These are phyloP conservation scores for Epicoccum nigrum DNA, from an alignment of 2,329 filamentous ascomycete genomes.

Conservation along the genomic window DNA sequence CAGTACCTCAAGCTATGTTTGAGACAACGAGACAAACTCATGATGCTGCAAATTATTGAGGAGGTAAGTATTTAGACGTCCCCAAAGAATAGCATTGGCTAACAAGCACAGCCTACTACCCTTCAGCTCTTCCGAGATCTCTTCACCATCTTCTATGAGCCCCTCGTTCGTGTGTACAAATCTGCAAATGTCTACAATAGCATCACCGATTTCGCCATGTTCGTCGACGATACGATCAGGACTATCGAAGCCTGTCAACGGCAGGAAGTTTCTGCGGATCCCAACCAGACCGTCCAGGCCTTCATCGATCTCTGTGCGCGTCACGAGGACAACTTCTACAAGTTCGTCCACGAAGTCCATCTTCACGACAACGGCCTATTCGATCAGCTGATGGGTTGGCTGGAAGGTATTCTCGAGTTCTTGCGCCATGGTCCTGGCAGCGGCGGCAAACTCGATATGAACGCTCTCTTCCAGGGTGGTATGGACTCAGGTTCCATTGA, in stretches of 20 bases:
- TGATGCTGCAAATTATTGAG: conserved; percentile 96
- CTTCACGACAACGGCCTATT: conserved; percentile 96
- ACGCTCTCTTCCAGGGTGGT: conserved; percentile 85
- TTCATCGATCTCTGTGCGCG: conserved; percentile 96
- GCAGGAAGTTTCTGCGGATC: conserved; percentile 88
- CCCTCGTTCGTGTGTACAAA: conserved; percentile 95
- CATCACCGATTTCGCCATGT: conserved; percentile 93
- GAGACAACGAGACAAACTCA: conserved; percentile 89
- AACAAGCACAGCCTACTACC: conserved; percentile 71
- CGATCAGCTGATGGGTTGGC: conserved; percentile 94
- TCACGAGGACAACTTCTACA: conserved; percentile 97
- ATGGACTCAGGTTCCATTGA: conserved; percentile 71
- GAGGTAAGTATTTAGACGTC: conserved; percentile 57
- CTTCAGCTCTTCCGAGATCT: conserved; percentile 94
- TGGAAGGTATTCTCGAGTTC: conserved; percentile 94
- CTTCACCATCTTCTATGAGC: conserved; percentile 99
- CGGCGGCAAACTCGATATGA: conserved; percentile 90
- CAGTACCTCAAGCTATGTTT: conserved; percentile 92
- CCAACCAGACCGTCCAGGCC: conserved; percentile 96
- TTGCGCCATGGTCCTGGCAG: conserved; percentile 78
- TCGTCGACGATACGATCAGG: conserved; percentile 89
- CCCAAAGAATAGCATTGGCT: conserved; percentile 12
- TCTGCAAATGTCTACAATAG: conserved; percentile 97
- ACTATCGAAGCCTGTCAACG: conserved; percentile 72
- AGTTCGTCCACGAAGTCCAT: conserved; percentile 98